Base-by-base conservation (phyloP, 139 green algal genomes). In the Tetradesmus lagerheimii region DNA sequence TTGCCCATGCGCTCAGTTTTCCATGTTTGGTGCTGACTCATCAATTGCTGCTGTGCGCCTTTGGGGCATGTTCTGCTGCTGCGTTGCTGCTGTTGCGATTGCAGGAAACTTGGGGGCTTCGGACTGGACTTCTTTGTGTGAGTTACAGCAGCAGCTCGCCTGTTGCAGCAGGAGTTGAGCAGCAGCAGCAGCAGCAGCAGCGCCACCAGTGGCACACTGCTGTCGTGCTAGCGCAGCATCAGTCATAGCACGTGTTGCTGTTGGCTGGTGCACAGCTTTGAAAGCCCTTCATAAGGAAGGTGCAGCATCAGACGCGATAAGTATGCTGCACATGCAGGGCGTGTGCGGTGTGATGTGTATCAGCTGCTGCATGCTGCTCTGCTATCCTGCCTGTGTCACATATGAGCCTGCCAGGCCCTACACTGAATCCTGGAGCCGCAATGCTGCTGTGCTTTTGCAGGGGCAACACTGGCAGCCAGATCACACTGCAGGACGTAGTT, bases 61-160 rank as follows among this genome's bases (percentile, higher is more conserved):
- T 27, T 34, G 62, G 62, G 20, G 62, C 23, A 9, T 16, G 25
- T 74, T n/a, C 27, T 78, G 67, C 31, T 78, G 67, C 1, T 78
- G n/a, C 20, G 31, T 29, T 15, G 18, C 67, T 78, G 39, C 23
- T 71, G 50, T n/a, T 23, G 23, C 31, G 27, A 25, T n/a, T 87
- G 81, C 81, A 87, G 81, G 81, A 87, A 87, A 29, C 64, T 88
- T 0, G 83, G 83, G 3, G 64, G 83, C 27, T 88, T 77, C 14
- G 62, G 37, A 14, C 11, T 88, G 11, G 83, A 88, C 15, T 67
- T 88, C 12, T 80, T 88, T 64, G 39, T 88, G 83, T 88, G 64
- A 88, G 83, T 64, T n/a, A n/a, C n/a, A 75, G 57, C 39, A 62
- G 41, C 78, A 57, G 78, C 25, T 57, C 41, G 78, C 27, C 39